Conservation (phyloP, 768 basidiomycete species). For the Amanita fuliginea region DNA sequence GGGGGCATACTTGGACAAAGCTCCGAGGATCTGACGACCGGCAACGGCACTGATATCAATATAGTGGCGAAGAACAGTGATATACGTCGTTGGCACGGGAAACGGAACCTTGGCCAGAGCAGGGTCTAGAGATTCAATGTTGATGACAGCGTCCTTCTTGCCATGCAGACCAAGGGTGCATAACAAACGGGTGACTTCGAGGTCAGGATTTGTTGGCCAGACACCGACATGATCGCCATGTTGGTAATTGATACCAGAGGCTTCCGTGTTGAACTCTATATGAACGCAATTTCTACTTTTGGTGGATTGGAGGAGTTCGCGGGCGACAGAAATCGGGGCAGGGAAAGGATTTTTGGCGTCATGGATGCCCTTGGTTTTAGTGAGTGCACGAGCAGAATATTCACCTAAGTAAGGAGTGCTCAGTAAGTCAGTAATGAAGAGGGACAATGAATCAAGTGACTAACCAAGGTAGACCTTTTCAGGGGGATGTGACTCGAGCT, state of each 20-base stretch:
- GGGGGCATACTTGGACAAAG: constrained; percentile 83
- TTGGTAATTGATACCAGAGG: constrained; percentile 96
- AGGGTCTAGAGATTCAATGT: constrained; percentile 95
- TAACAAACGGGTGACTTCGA: constrained; percentile 85
- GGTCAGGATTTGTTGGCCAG: constrained; percentile 92
- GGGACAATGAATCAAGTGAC: constrained; percentile 13
- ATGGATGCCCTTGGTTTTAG: constrained; percentile 90
- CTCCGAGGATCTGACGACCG: constrained; percentile 87
- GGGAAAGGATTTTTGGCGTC: constrained; percentile 97
- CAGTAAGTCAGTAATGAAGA: constrained; percentile 10
- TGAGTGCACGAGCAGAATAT: constrained; percentile 89
- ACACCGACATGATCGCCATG: constrained; percentile 97
- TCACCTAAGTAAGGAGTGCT: constrained; percentile 46
- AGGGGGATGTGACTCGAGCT: constrained; percentile 58
- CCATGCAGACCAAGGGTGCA: constrained; percentile 74
- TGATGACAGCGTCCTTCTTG: constrained; percentile 75
- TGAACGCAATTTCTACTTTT: constrained; percentile 88
- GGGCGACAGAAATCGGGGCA: constrained; percentile 64
- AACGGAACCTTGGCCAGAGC: constrained; percentile 98
- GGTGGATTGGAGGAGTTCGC: constrained; percentile 73
- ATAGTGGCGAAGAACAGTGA: constrained; percentile 89
- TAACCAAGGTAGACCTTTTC: constrained; percentile 92
- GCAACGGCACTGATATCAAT: constrained; percentile 93
- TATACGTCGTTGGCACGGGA: constrained; percentile 94
- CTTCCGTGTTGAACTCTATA: constrained; percentile 87